Evolutionary conservation across 179 eudicot genomes (phyloP).

Genomic region (Actinidia polygama): DNA sequence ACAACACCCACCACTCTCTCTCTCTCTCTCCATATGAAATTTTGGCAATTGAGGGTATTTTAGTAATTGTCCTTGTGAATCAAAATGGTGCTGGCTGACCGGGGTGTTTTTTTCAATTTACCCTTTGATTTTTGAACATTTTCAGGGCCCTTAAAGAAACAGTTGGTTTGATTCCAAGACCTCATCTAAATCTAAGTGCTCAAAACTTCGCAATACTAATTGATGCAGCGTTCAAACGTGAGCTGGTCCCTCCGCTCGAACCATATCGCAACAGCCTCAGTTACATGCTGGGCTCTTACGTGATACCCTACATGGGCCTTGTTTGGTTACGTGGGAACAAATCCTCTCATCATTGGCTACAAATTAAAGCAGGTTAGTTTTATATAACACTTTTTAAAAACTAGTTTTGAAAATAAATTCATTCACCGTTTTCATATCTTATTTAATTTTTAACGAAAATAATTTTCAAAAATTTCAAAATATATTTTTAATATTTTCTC

Average conservation of each 20-base stretch:
- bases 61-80: too few relatives aligned
- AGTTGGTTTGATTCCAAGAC: constrained; percentile 72
- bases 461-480: too few relatives aligned
- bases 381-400: too few relatives aligned
- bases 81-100: too few relatives aligned
- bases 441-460: too few relatives aligned
- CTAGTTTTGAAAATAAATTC: too few relatives aligned
- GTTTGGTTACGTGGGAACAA: constrained; percentile 75
- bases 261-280: constrained; percentile 70
- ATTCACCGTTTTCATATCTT: too few relatives aligned
- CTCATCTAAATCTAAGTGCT: constrained; percentile 61
- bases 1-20: too few relatives aligned
- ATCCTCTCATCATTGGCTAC: constrained; percentile 52
- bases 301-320: constrained; percentile 74
- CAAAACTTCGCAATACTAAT: constrained; percentile 49
- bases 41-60: too few relatives aligned
- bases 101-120: too few relatives aligned
- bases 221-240: constrained; percentile 52
- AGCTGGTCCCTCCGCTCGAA: constrained; percentile 67
- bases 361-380: constrained; percentile 50
- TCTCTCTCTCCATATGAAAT: too few relatives aligned
- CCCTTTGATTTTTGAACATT: constrained; percentile 3
- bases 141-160: constrained; percentile 57
- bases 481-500: too few relatives aligned
- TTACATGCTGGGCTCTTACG: constrained; percentile 59